Base-by-base conservation (phyloP, 176 grass and related monocot genomes). In the Tillandsia fasciculata region DNA sequence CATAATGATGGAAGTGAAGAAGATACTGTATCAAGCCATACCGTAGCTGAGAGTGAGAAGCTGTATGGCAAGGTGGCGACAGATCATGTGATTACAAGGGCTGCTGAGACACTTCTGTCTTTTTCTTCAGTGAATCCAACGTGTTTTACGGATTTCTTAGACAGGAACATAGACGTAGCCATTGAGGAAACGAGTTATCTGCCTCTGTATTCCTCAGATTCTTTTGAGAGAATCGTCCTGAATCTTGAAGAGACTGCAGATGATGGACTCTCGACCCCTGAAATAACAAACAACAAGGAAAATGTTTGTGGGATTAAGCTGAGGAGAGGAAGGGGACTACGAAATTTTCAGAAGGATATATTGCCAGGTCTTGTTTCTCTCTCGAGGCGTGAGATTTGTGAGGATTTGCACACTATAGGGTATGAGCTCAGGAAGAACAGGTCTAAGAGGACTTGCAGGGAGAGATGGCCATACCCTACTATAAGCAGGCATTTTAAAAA, bases 281-380 rank as follows among this genome's bases (percentile, higher is more conserved):
- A 53, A 64, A 86, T 51, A 58, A 69, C 67, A 64, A 68, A 64
- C 1, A 52, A 88, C 23, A 82, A 75, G 6, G 87, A 86, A 18
- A 80, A 69, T 12, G 56, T 64, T 2, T 72, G 83, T 12, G 76
- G 78, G 48, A 85, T 93, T 73, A 93, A 83, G 52, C 72, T 99
- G 48, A 85, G 76, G 53, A 99, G 94, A 77, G 89, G 94, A 63
- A 87, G 89, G 69, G 87, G 89, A 26, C 73, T 93, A 65, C 72
- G 94, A 33, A 85, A 99, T 72, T 99, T 99, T 50, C 89, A 93
- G 33, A 83, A 84, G 66, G 94, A 99, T 24, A 83, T 99, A 77
- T 69, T 99, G 20, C 94, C 94, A 15, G 87, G 94, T 10, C 79
- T 99, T 9, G 72, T 96, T 54, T 82, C 90, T 28, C 84, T 99